phyloP scores from a whole-genome alignment of 306 rosid genomes.

The Dryas octopetala region DNA sequence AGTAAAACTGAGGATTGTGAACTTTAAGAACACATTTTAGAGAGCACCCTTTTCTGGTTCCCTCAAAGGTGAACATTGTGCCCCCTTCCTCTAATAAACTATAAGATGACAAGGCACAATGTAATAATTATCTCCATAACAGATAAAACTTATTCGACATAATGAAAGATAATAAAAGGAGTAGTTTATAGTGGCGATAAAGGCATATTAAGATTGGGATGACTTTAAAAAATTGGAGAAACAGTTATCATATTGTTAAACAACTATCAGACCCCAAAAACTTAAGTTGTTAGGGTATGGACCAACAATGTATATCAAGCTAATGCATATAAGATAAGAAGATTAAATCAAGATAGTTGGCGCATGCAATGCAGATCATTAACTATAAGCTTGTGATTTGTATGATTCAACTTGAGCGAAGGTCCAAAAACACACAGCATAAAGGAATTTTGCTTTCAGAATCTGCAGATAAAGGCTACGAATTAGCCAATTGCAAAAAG shows the following conservation, averaged over 20 bases:
- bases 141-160: not conserved
- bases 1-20: conserved; percentile 82
- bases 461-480: too few relatives aligned
- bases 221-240: not conserved
- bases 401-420: not conserved
- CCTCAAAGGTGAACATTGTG: conserved; percentile 73
- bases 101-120: conserved; percentile 24
- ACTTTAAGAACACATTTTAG: conserved; percentile 52
- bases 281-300: too few relatives aligned
- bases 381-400: not conserved
- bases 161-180: not conserved
- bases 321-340: not conserved
- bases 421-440: not conserved
- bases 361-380: not conserved
- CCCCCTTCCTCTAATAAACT: conserved; percentile 94
- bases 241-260: too few relatives aligned
- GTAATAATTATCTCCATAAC: not conserved
- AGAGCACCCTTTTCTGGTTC: conserved; percentile 45
- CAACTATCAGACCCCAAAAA: too few relatives aligned
- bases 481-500: too few relatives aligned
- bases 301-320: too few relatives aligned
- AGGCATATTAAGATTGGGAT: not conserved
- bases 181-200: not conserved
- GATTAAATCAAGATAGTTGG: not conserved
- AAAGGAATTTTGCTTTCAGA: not conserved